These are phyloP conservation scores for Crithidia acanthocephali DNA, from an alignment of 208 protist genomes.

Conservation along the genomic window DNA sequence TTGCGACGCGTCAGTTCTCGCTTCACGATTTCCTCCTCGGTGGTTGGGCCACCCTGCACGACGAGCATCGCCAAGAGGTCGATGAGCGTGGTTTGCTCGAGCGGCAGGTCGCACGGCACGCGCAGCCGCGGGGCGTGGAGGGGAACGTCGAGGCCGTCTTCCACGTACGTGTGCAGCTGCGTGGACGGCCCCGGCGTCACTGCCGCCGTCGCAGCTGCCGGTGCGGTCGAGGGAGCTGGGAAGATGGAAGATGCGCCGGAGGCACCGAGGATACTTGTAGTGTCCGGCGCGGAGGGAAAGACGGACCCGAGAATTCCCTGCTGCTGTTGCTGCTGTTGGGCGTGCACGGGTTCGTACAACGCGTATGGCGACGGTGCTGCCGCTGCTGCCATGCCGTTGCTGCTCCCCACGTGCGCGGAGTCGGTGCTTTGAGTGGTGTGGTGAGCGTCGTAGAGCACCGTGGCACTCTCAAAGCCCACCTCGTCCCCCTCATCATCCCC, in stretches of 20 bases:
- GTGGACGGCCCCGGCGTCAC: no score
- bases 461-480: constrained; percentile 31
- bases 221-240: no score
- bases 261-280: no score
- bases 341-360: constrained; percentile 16
- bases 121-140: constrained; percentile 31
- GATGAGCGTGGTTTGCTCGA: constrained; percentile 59
- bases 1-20: constrained; percentile 64
- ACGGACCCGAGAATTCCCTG: no score
- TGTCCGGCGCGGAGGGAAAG: no score
- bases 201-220: no score
- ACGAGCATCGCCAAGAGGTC: constrained; percentile 73
- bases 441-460: constrained; percentile 9
- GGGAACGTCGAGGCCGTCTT: constrained; percentile 28
- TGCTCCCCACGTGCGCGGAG: no score
- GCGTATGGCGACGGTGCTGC: constrained; percentile 2
- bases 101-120: constrained; percentile 50
- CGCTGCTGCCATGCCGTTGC: not conserved
- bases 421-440: not conserved
- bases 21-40: constrained; percentile 77
- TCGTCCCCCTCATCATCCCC: constrained; percentile 3
- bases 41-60: constrained; percentile 69
- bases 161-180: not conserved
- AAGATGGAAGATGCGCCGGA: no score
- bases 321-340: constrained; percentile 1